Base-by-base conservation (phyloP, 2,329 filamentous ascomycete species). In the Penicillium sp. region DNA sequence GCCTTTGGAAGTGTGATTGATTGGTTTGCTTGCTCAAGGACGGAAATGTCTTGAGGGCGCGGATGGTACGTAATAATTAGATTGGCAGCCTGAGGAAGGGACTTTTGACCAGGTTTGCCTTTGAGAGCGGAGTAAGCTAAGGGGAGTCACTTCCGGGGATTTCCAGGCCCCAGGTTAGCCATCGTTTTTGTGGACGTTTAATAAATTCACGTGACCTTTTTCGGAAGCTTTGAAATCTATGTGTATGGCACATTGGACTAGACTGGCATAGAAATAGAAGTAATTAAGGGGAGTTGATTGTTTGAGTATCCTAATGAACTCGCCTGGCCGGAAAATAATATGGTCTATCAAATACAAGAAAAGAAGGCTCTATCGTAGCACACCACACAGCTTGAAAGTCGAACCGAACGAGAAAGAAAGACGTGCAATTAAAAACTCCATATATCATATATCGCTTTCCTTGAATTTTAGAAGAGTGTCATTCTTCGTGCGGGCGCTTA, bases 401-500 rank as follows among this genome's bases (percentile, higher is more conserved):
- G 48, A 58, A 64, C 58, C 58, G 46, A 54, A 61, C 62, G 38
- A 57, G 41, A 44, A 62, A 62, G 45, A 60, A 51, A 64, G 57
- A 62, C 49, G 55, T 60, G 60, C 64, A 63, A 60, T 62, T 61
- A 64, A 52, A 26, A 41, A 63, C 60, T 63, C 63, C 60, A 49
- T 51, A 57, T 60, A 59, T 67, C 60, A 55, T 59, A 56, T 56
- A 58, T 44, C 48, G 38, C 38, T 49, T 26, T 57, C 58, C 46
- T 55, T 49, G 26, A 23, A 30, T 58, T 23, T 23, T 49, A 19
- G 38, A 23, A 54, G 23, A 47, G 60, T 51, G 35, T 62, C 60
- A 48, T 57, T 41, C 35, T 41, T 15, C 11, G 35, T 15, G 35
- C 2, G 26, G 23, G 23, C 8, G 53, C 70, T 68, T 84, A 88